phyloP scores from a whole-genome alignment of 2,329 filamentous ascomycete genomes.

The Sclerotinia nivalis region DNA sequence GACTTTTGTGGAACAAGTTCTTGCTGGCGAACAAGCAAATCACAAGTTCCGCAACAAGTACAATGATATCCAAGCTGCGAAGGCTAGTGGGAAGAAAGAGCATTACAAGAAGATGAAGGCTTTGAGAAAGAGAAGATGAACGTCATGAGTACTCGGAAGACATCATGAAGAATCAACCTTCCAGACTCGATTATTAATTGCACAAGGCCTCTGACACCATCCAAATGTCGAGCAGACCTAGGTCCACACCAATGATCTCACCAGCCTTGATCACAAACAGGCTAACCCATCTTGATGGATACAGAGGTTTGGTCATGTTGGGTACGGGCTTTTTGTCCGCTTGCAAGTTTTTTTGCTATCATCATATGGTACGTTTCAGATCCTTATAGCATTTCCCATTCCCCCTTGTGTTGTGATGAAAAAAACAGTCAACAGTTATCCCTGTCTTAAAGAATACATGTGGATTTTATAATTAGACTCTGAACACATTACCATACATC shows the following conservation, averaged over 20 bases:
- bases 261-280: neutral
- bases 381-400: neutral
- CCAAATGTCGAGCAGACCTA: neutral
- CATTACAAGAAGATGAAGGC: constrained; percentile 80
- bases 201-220: neutral
- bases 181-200: neutral
- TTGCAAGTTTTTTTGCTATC: constrained; percentile 1
- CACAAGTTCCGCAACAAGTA: constrained; percentile 86
- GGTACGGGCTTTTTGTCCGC: neutral
- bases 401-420: constrained; percentile 20
- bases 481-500: constrained; percentile 14
- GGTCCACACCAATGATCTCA: neutral
- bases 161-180: neutral
- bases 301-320: neutral
- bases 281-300: neutral
- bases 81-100: constrained; percentile 84
- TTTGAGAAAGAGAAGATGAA: constrained; percentile 31
- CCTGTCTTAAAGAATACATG: constrained; percentile 25
- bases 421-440: constrained; percentile 26
- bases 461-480: constrained; percentile 27
- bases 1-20: constrained; percentile 82
- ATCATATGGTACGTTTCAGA: constrained; percentile 16
- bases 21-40: constrained; percentile 64
- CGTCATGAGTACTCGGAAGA: constrained; percentile 5
- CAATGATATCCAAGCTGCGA: constrained; percentile 76